These are phyloP conservation scores for Paramarasmius palmivorus DNA, from an alignment of 1,284 basidiomycete species.

Conservation along the genomic window DNA sequence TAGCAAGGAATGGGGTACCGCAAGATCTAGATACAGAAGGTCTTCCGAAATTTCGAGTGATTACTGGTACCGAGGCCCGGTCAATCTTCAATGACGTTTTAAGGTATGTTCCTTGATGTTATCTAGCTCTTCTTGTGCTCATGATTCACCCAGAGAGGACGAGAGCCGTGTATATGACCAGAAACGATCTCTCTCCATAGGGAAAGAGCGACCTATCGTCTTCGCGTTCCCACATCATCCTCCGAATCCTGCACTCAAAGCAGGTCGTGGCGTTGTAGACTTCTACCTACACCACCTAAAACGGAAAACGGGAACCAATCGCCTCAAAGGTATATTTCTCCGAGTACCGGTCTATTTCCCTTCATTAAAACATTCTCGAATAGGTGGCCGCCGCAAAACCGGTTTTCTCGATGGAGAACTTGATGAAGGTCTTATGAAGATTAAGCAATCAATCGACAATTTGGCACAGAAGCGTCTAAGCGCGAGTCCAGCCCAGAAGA, in stretches of 20 bases:
- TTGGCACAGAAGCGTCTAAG: background rate
- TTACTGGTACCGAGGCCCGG: conserved; percentile 1
- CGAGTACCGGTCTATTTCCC: background rate
- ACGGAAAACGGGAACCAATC: conserved; percentile 1
- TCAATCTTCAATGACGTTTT: background rate
- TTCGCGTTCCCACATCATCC: conserved; percentile 1
- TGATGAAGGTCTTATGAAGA: background rate
- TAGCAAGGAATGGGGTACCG: background rate
- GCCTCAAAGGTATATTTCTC: background rate
- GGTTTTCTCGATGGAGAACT: conserved; percentile 1
- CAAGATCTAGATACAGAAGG: background rate
- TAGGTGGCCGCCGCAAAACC: background rate
- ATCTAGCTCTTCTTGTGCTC: background rate
- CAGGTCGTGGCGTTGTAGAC: background rate
- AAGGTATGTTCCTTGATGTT: background rate
- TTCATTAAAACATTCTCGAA: background rate
- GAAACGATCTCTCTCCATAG: too few relatives aligned
- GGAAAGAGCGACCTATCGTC: background rate
- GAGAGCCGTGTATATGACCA: background rate
- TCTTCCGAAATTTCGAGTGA: conserved; percentile 2
- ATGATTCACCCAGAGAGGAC: background rate
- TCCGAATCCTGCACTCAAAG: background rate
- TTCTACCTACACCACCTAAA: background rate
- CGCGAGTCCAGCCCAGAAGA: background rate
- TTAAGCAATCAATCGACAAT: background rate